Base-by-base conservation (phyloP, 2,329 filamentous ascomycete genomes). In the Apiospora pterosperma region DNA sequence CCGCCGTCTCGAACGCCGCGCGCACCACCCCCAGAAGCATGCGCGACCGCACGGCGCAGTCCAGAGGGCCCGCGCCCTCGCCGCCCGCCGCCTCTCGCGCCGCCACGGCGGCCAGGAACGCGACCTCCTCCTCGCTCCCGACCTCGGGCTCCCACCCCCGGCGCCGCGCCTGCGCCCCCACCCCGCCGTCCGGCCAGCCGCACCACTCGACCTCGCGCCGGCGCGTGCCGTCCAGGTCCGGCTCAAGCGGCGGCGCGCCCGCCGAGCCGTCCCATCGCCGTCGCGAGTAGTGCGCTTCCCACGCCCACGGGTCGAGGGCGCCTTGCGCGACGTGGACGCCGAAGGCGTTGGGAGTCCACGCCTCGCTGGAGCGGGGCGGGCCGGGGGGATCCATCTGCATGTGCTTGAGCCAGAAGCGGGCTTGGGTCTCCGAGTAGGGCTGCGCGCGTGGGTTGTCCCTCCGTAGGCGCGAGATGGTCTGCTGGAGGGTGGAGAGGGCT, bases 41-140 rank as follows among this genome's bases (percentile, higher is more conserved):
- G 36, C 68, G 68, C 19, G 68, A 68, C 21, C 63, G 68, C 31
- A 67, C 34, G 16, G 52, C 42, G 63, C 62, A 67, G 48, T 69
- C 48, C 39, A 69, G 41, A 59, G 59, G 19, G 21, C 36, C 36
- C 38, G 61, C 36, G 4, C n/a, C 60, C 8, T 36, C 11, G 28
- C 64, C 11, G 16, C 62, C 64, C 31, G 67, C 62, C 6, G 66
- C 65, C 28, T 69, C 62, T 38, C 61, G 64, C 44, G 42, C 63
- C n/a, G 64, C 67, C 62, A 68, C 62, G 28, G 65, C 66, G 16
- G 67, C 64, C 28, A 69, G 36, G 52, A 69, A 69, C n/a, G 62
- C 61, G 34, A 67, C 31, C 62, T 68, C 67, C 63, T 69, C 67
- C 34, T 65, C 67, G 62, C 67, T 69, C 21, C 66, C 67, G 3